Conservation (phyloP, 2,329 filamentous ascomycete species). For the Davidsoniella eucalypti region DNA sequence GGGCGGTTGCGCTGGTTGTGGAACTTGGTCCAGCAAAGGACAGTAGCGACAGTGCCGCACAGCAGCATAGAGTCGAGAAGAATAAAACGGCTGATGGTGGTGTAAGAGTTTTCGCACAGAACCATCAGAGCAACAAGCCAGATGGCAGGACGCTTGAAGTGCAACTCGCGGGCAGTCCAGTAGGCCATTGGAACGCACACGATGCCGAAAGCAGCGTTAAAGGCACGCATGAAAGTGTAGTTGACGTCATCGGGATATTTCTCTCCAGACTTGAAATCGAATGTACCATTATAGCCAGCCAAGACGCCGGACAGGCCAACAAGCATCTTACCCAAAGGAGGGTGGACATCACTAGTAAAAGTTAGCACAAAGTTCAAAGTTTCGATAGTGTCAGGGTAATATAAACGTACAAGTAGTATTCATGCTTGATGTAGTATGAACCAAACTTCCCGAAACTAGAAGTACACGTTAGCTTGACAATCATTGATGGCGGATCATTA, state of each 20-base stretch:
- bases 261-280: slow-evolving; percentile 98
- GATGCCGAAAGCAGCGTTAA: slow-evolving; percentile 90
- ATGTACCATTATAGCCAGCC: slow-evolving; percentile 95
- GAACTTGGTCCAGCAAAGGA: slow-evolving; percentile 94
- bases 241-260: slow-evolving; percentile 85
- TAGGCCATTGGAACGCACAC: slow-evolving; percentile 88
- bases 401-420: slow-evolving; percentile 66
- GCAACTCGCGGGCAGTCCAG: slow-evolving; percentile 81
- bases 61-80: slow-evolving; percentile 96
- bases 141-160: slow-evolving; percentile 69
- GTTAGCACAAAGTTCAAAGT: background rate
- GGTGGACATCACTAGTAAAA: slow-evolving; percentile 44
- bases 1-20: slow-evolving; percentile 73
- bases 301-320: slow-evolving; percentile 92
- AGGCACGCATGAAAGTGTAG: slow-evolving; percentile 96
- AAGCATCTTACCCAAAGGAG: slow-evolving; percentile 94
- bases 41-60: slow-evolving; percentile 95
- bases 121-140: slow-evolving; percentile 97
- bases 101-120: slow-evolving; percentile 97
- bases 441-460: slow-evolving; percentile 86
- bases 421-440: slow-evolving; percentile 95
- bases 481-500: background rate
- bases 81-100: slow-evolving; percentile 96
- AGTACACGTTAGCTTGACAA: background rate
- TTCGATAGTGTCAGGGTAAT: background rate